Conservation (phyloP, 768 basidiomycete species). For the Gloeostereum incarnatum region DNA sequence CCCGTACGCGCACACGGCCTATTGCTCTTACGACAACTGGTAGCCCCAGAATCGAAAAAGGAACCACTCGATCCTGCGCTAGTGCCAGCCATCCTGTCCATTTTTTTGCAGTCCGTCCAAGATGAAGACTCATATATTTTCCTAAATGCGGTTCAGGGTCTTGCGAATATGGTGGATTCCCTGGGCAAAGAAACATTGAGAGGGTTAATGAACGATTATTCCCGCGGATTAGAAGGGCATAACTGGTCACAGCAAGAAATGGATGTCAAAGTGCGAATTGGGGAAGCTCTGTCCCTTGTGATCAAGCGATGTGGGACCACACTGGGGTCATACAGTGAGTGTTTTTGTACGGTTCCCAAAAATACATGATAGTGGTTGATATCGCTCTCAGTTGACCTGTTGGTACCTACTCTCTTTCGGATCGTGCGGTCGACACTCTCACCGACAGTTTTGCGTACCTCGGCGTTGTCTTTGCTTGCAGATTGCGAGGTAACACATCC, state of each 20-base stretch:
- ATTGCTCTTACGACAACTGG: slow-evolving; percentile 70
- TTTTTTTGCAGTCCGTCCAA: slow-evolving; percentile 78
- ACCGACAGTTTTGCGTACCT: slow-evolving; percentile 67
- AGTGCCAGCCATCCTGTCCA: slow-evolving; percentile 74
- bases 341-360: neutral
- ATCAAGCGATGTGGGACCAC: slow-evolving; percentile 66
- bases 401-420: slow-evolving; percentile 66
- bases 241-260: slow-evolving; percentile 52
- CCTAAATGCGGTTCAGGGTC: slow-evolving; percentile 84
- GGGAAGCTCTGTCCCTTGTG: slow-evolving; percentile 77
- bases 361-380: slow-evolving; percentile 2
- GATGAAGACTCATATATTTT: slow-evolving; percentile 97
- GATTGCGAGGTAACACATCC: slow-evolving; percentile 60
- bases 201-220: slow-evolving; percentile 60
- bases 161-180: slow-evolving; percentile 76
- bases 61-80: slow-evolving; percentile 46
- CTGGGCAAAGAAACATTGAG: slow-evolving; percentile 68
- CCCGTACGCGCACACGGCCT: slow-evolving; percentile 94
- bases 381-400: slow-evolving; percentile 42
- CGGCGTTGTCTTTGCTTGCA: slow-evolving; percentile 54
- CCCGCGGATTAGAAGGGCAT: slow-evolving; percentile 35
- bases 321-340: slow-evolving; percentile 58
- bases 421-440: slow-evolving; percentile 49
- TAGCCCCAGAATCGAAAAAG: slow-evolving; percentile 26
- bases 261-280: slow-evolving; percentile 67